phyloP scores from a whole-genome alignment of 192 early-diverging fungal genomes.

The Coemansia sp. region DNA sequence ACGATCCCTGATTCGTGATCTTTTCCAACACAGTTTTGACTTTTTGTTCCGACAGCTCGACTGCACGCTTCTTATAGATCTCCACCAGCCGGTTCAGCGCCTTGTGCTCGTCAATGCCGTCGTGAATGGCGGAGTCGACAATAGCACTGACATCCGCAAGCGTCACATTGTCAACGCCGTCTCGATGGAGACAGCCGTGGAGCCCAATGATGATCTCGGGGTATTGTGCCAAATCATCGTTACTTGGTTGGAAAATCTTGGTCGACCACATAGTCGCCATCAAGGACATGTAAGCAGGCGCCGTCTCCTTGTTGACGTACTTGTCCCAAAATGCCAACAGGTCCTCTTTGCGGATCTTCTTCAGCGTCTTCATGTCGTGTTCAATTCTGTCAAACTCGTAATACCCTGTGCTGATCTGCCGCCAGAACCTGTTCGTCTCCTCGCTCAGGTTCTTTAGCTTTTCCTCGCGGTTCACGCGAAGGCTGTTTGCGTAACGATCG shows the following conservation, averaged over 20 bases:
- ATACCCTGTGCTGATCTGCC: conserved; percentile 63
- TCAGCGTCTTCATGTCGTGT: conserved; percentile 22
- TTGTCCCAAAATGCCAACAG: conserved; percentile 44
- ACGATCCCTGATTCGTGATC: conserved; percentile 31
- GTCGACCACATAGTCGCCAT: conserved; percentile 35
- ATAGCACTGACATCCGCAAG: conserved; percentile 13
- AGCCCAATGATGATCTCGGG: conserved; percentile 23
- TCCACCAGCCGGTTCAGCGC: conserved; percentile 17
- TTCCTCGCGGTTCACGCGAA: conserved; percentile 65
- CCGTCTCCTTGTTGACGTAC: conserved; percentile 31
- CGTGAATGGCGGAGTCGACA: conserved; percentile 5
- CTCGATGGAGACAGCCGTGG: conserved; percentile 41
- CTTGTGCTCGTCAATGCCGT: conserved; percentile 1
- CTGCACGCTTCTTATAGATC: not conserved
- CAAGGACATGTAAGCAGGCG: conserved; percentile 19
- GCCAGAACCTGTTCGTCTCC: conserved; percentile 68
- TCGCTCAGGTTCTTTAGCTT: conserved; percentile 76
- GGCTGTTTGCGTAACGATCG: conserved; percentile 63
- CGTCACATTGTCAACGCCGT: conserved; percentile 20
- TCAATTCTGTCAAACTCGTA: conserved; percentile 78
- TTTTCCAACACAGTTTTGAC: conserved; percentile 23
- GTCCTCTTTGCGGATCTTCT: conserved; percentile 15
- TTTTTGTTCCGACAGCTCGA: conserved; percentile 1
- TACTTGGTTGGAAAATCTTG: conserved; percentile 33
- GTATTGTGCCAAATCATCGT: conserved; percentile 20